Base-by-base conservation (phyloP, 106 monocot species). In the Xerophyta viscosa region DNA sequence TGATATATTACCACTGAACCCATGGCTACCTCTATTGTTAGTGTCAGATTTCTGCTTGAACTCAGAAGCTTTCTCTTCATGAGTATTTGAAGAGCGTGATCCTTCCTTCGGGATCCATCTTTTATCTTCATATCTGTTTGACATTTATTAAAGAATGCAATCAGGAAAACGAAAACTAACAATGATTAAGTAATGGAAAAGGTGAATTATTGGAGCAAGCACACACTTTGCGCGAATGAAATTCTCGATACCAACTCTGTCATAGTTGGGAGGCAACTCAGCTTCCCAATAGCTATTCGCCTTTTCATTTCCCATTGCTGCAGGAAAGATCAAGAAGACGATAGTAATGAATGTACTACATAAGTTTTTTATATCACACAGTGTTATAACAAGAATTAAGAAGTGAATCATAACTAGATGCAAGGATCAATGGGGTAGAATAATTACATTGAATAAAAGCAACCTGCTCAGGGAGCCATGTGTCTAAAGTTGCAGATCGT, bases 261-360 rank as follows among this genome's bases (percentile, higher is more conserved):
- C 96, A 66, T 98, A 98, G 37, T 86, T 78, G 30, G 81, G 77
- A 58, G 89, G 96, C 18, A 98, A 65, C 73, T 98, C 96, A 29
- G 85, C 96, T 74, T 98, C 96, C 96, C 96, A 98, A 55, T 86
- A 98, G 59, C 54, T 69, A 68, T 98, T 98, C 62, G 96, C 68
- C 64, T 74, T 86, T 64, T 89, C 85, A 77, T 98, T 98, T 69
- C 96, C 96, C 96, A 98, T 98, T 62, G 85, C 96, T 96, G 66
- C 52, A 67, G n/a, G 15, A 42, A 13, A 22, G 44, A 50, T 50
- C 28, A 65, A 39, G 27, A 66, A 41, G 17, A 14, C 61, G 33
- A 39, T 61, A 27, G 22, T 39, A 39, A 1, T 39, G 6, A 39
- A 39, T 12, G 39, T 15, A 39, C 6, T 39, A 39, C n/a, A n/a